A percentile compares a stretch with the other conserved stretches of the same genome.
phyloP scores from a whole-genome alignment of 768 basidiomycete species.

The Podaxis pistillaris region DNA sequence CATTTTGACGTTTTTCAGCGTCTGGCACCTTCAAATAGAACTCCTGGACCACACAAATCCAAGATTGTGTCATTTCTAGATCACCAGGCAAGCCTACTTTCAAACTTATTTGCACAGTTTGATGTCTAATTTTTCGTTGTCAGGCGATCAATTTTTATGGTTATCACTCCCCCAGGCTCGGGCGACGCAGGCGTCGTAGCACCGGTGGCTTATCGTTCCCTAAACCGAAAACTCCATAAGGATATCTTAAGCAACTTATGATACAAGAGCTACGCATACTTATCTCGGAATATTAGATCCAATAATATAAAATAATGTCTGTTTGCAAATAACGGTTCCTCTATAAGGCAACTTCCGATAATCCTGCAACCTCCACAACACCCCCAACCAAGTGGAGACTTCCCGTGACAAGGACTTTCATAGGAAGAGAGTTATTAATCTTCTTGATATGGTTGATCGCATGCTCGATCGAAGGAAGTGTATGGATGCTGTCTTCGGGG shows the following conservation, averaged over 20 bases:
- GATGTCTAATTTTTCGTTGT: background rate
- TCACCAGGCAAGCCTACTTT: slow-evolving; percentile 40
- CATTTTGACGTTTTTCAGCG: slow-evolving; percentile 52
- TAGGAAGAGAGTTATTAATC: slow-evolving; percentile 27
- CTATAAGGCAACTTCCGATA: slow-evolving; percentile 69
- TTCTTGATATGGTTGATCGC: slow-evolving; percentile 67
- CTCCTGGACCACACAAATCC: slow-evolving; percentile 26
- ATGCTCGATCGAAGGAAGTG: slow-evolving; percentile 86
- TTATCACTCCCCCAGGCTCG: slow-evolving; percentile 23
- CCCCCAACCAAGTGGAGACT: slow-evolving; percentile 95
- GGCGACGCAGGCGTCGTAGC: background rate
- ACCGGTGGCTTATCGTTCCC: background rate
- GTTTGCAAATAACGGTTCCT: background rate
- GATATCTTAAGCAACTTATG: background rate
- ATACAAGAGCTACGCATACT: background rate
- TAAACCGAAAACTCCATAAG: background rate
- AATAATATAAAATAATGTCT: background rate
- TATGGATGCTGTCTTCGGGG: slow-evolving; percentile 62
- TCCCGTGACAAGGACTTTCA: slow-evolving; percentile 82
- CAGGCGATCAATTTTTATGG: slow-evolving; percentile 59
- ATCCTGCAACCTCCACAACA: slow-evolving; percentile 83
- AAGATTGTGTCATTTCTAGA: slow-evolving; percentile 54
- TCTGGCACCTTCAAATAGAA: slow-evolving; percentile 34
- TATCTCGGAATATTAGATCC: background rate
- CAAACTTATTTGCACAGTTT: slow-evolving; percentile 4